Conservation (phyloP, 164 flowering plant species). For the Nymphaea thermarum region DNA sequence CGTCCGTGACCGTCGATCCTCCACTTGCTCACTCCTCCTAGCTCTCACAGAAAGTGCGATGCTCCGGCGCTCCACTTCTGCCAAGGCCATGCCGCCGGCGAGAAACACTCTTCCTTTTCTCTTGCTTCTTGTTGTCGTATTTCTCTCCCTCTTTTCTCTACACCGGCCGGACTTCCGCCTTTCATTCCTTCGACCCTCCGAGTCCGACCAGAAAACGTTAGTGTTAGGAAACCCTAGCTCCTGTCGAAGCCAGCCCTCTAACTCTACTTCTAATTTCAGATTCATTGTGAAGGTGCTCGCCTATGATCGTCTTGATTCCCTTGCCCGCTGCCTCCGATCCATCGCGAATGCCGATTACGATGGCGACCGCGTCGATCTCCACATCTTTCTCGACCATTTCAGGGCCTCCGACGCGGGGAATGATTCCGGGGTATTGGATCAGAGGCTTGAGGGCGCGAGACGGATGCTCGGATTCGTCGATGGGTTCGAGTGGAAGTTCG, state of each 20-base stretch:
- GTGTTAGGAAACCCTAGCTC: slow-evolving; percentile 3
- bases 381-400: slow-evolving; percentile 76
- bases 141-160: slow-evolving; percentile 20
- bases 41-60: no score
- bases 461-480: slow-evolving; percentile 61
- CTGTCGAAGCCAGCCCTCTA: not conserved
- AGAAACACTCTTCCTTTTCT: slow-evolving; percentile 21
- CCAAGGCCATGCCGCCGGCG: not conserved
- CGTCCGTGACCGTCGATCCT: no score
- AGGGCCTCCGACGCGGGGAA: slow-evolving; percentile 4
- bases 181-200: slow-evolving; percentile 5
- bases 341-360: slow-evolving; percentile 60
- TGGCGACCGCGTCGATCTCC: slow-evolving; percentile 55
- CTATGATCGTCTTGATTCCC: slow-evolving; percentile 59
- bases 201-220: not conserved
- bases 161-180: slow-evolving; percentile 7
- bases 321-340: slow-evolving; percentile 76
- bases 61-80: no score
- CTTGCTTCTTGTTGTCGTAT: slow-evolving; percentile 19
- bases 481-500: slow-evolving; percentile 57
- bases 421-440: slow-evolving; percentile 15
- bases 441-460: slow-evolving; percentile 27
- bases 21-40: no score
- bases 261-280: slow-evolving; percentile 26
- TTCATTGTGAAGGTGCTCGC: slow-evolving; percentile 75